Evolutionary conservation across 352 stramenopile genomes (phyloP), one percentile per base, ranked within the genome.

Genomic region (Thalassiosira livingstoniorum): DNA sequence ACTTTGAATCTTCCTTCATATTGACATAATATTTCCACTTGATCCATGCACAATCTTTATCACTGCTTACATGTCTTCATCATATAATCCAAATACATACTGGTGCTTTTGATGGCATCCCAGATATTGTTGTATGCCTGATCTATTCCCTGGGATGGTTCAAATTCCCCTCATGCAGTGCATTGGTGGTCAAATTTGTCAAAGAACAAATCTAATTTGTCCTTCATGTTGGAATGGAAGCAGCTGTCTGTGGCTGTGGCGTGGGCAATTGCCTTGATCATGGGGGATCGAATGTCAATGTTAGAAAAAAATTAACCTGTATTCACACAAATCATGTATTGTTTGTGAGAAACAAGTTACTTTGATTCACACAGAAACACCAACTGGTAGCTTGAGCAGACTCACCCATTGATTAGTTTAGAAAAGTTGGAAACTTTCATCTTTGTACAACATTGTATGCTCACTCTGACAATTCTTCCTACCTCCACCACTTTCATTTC

Each of bases 371-470:
- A n/a, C n/a, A n/a, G n/a, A n/a, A n/a, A n/a, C n/a, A n/a, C n/a
- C n/a, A n/a, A n/a, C n/a, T n/a, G 34, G 98, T 94, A 18, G 95
- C 88, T 78, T 96, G 93, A 0, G 95, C 74, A 93, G 92, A 53
- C 53, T 54, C 99, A 96, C 23, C 96, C 97, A 54, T 96, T 93
- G 4, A 99, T 82, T 10, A 98, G 85, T 1, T 97, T 92, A 0
- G 80, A 90, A 75, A 95, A 95, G 64, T 94, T 88, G 37, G 94
- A 94, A 47, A 99, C 98, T 87, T 99, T 93, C 94, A 21, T 88
- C 93, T 83, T 99, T 98, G 87, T 99, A 99, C 88, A 99, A 97
- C 64, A 99, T 96, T 45, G 97, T 97, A 37, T 98, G 92, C 58
- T 96, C 97, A 80, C 98, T 97, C 0, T 98, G 98, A 87, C 99